Evolutionary conservation across 805 yeast genomes (phyloP).

Genomic region (Phaffomyces antillensis): DNA sequence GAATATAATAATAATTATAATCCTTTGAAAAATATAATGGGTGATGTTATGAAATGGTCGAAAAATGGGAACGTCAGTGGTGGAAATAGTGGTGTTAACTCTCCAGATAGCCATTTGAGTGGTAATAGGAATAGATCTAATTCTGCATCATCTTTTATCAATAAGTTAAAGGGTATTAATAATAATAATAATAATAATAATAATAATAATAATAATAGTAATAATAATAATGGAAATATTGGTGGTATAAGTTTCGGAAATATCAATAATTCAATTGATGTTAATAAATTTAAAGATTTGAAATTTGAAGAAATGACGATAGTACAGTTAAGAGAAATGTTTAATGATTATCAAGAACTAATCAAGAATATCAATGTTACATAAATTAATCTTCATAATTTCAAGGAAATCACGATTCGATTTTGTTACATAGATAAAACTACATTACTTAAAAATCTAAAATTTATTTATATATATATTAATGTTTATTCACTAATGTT

Average conservation of each 20-base stretch:
- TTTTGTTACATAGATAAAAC: too few species aligned
- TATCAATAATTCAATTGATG: constrained; percentile 1
- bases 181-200: too few species aligned
- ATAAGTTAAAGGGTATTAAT: constrained; percentile 1
- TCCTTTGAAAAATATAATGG: constrained; percentile 15
- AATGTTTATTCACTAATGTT: neutral
- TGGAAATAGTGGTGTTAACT: neutral
- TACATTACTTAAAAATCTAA: too few species aligned
- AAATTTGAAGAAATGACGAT: constrained; percentile 14
- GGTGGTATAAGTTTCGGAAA: too few species aligned
- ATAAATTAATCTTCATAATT: too few species aligned
- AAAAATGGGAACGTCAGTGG: neutral
- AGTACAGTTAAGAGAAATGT: constrained; percentile 12
- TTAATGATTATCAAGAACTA: constrained; percentile 13
- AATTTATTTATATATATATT: neutral
- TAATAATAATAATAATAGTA: too few species aligned
- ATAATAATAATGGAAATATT: too few species aligned
- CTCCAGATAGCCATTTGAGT: neutral
- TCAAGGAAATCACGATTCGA: too few species aligned
- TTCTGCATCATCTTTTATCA: constrained; percentile 2
- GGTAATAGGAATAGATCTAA: constrained; percentile 4
- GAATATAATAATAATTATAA: constrained; percentile 1
- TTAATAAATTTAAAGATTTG: constrained; percentile 9
- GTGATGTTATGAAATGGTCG: constrained; percentile 20
- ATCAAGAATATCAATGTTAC: neutral